Evolutionary conservation across 805 yeast genomes (phyloP).

Genomic region (Candida xiaguanensis): DNA sequence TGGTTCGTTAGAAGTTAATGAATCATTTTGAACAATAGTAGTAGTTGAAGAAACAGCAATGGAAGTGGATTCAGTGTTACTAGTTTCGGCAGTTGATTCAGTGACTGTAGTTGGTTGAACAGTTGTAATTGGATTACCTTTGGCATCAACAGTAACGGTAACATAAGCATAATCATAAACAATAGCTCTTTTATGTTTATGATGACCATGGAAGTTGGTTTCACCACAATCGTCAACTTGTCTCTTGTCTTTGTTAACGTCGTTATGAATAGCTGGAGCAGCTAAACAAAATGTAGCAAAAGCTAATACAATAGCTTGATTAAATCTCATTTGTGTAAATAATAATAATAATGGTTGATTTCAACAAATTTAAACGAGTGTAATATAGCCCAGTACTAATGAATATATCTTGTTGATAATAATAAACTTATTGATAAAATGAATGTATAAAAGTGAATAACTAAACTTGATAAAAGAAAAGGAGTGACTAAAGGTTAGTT

Average conservation of each 20-base stretch:
- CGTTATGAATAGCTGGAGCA: constrained; percentile 26
- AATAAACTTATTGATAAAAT: background rate
- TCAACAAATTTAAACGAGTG: too few relatives aligned
- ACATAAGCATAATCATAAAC: constrained; percentile 42
- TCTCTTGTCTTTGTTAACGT: constrained; percentile 14
- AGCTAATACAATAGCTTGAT: constrained; percentile 11
- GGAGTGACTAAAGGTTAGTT: constrained; percentile 13
- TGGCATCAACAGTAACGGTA: constrained; percentile 41
- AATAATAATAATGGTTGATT: too few relatives aligned
- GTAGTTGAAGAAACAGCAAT: constrained; percentile 12
- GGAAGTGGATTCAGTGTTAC: constrained; percentile 29
- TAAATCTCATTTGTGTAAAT: constrained; percentile 10
- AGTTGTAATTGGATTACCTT: constrained; percentile 34
- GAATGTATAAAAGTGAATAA: constrained; percentile 1
- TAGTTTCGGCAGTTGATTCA: constrained; percentile 16
- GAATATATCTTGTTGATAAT: too few relatives aligned
- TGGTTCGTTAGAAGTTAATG: constrained; percentile 22
- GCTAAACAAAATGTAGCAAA: constrained; percentile 15
- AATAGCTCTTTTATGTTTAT: constrained; percentile 57
- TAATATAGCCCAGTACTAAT: too few relatives aligned
- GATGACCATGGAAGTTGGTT: constrained; percentile 53
- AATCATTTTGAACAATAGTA: constrained; percentile 19
- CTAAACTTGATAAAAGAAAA: constrained; percentile 5
- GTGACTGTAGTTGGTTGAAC: constrained; percentile 11
- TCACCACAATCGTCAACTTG: constrained; percentile 36